Evolutionary conservation across 1,139 yeast genomes (phyloP).

Genomic region (Taphrina confusa): DNA sequence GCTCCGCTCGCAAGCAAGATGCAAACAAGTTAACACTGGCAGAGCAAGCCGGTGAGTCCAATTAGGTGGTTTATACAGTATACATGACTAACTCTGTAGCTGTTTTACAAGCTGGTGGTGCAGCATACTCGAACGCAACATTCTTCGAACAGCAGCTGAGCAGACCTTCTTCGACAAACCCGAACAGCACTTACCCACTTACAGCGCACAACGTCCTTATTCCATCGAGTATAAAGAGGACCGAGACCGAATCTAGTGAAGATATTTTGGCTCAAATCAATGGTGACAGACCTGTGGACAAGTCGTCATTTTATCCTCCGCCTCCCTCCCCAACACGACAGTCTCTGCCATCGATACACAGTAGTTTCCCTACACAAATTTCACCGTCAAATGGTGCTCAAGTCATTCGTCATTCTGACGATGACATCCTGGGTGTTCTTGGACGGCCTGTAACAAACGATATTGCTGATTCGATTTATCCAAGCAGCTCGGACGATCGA

Average conservation of each 20-base stretch:
- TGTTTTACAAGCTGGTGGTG: conserved; percentile 14
- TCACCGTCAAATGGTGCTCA: background rate
- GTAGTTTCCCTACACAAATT: background rate
- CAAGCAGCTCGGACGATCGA: too few species aligned
- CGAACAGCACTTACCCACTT: background rate
- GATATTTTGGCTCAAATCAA: conserved; percentile 28
- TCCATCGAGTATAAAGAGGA: background rate
- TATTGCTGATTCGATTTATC: too few species aligned
- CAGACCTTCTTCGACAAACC: conserved; percentile 4
- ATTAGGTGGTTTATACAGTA: background rate
- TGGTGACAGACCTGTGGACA: conserved; percentile 19
- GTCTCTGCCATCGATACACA: too few species aligned
- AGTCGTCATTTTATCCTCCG: conserved; percentile 26
- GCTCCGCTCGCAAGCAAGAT: background rate
- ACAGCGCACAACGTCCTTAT: background rate
- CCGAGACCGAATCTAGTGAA: conserved; percentile 29
- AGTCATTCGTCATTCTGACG: background rate
- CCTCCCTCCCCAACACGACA: background rate
- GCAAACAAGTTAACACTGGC: conserved; percentile 8
- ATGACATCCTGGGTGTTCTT: conserved; percentile 26
- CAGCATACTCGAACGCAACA: background rate
- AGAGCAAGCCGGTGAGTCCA: conserved; percentile 10
- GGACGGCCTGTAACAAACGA: conserved; percentile 22
- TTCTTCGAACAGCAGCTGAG: conserved; percentile 13
- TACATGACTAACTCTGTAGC: background rate